A percentile compares a stretch with the other conserved stretches of the same genome.
phyloP scores from a whole-genome alignment of 169 alveolate species.

The Besnoitia besnoiti region DNA sequence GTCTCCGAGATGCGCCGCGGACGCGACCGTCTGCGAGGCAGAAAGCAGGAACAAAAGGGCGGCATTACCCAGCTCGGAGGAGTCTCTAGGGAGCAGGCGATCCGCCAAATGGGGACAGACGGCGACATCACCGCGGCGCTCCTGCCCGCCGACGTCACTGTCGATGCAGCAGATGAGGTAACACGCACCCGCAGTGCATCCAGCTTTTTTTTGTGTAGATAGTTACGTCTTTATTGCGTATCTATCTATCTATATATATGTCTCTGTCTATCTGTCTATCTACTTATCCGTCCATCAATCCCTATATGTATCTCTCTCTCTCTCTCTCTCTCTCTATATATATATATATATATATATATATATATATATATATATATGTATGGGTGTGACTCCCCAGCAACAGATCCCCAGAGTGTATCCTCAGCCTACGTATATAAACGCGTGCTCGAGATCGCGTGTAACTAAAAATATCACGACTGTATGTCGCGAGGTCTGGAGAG shows the following conservation, averaged over 20 bases:
- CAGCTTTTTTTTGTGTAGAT: neutral
- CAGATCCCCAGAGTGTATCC: too few species aligned
- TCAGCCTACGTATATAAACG: too few species aligned
- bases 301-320: neutral
- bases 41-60: conserved; percentile 49
- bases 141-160: conserved; percentile 35
- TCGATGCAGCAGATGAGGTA: conserved; percentile 61
- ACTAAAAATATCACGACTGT: too few species aligned
- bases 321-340: too few species aligned
- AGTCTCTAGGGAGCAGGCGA: conserved; percentile 31
- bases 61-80: conserved; percentile 60
- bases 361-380: neutral
- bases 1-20: conserved; percentile 63
- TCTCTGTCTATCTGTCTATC: neutral
- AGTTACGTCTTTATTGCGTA: too few species aligned
- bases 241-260: neutral
- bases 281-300: neutral
- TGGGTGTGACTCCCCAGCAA: neutral
- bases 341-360: neutral
- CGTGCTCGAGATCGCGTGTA: too few species aligned
- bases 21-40: conserved; percentile 61
- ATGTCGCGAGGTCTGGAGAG: neutral
- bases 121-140: conserved; percentile 29
- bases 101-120: neutral
- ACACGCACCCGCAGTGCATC: neutral